Percentiles rank a stretch among this genome's conserved stretches.
Conservation (phyloP, 306 rosid species). For the Cercis canadensis region DNA sequence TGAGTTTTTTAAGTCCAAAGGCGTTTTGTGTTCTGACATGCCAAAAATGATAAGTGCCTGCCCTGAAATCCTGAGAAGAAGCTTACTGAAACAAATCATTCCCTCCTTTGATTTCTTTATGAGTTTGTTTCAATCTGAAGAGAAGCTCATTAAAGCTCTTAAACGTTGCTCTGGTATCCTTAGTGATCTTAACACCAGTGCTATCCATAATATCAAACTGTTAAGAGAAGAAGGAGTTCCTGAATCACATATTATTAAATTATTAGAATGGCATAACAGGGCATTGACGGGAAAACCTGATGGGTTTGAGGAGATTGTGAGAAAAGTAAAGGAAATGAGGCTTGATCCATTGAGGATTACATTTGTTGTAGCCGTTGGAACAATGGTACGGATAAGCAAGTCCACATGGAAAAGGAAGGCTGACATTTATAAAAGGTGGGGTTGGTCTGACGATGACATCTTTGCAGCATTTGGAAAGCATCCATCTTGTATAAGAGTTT, state of each 20-base stretch:
- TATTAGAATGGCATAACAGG: constrained; percentile 29
- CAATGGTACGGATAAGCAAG: constrained; percentile 21
- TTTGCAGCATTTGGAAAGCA: constrained; percentile 29
- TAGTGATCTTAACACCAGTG: not conserved
- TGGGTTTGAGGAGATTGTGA: constrained; percentile 28
- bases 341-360: constrained; percentile 24
- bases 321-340: constrained; percentile 33
- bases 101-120: constrained; percentile 1
- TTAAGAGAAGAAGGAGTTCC: constrained; percentile 29
- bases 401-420: constrained; percentile 36
- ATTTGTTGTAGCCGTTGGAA: constrained; percentile 19
- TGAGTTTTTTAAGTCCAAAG: constrained; percentile 35
- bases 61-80: not conserved
- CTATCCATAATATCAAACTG: not conserved
- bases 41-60: not conserved
- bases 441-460: constrained; percentile 32
- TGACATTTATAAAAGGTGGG: constrained; percentile 38
- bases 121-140: not conserved
- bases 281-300: not conserved
- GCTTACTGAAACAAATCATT: not conserved
- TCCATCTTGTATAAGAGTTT: constrained; percentile 33
- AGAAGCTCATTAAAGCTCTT: not conserved
- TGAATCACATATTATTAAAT: not conserved
- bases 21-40: constrained; percentile 9
- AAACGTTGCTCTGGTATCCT: not conserved